Base-by-base conservation (phyloP, 1,284 basidiomycete genomes). In the Fomitopsis pinicola region DNA sequence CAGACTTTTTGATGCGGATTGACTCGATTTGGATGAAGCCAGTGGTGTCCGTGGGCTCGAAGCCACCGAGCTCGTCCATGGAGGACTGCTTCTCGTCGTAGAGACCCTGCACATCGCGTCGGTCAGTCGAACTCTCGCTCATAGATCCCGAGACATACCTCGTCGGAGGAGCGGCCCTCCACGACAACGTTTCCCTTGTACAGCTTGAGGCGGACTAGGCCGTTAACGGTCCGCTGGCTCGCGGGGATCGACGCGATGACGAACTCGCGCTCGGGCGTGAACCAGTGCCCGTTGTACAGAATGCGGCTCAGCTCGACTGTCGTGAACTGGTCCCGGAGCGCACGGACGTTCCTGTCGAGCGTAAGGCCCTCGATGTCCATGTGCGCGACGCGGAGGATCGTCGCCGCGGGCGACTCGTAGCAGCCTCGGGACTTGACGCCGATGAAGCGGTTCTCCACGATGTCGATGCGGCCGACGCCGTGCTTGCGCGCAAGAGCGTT, bases 361-460 rank as follows among this genome's bases (percentile, higher is more conserved):
- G 96, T 98, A 62, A 99, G 87, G 64, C 97, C 97, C 77, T 99
- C 97, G 68, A 99, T 80, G 72, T 98, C 97, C 77, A 99, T 84
- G 80, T 99, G 97, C 14, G 97, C 97, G 19, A 85, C 88, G 68
- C 96, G 94, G 55, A 99, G 84, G 77, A 99, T 98, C 62, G 96
- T 98, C 52, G 94, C 97, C 22, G 89, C 97, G 19, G 97, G 97
- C 7, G 92, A 92, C 78, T 99, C 97, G 82, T 99, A 99, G 81
- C 97, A 99, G 42, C 97, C 97, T 60, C 97, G 92, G 60, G 92
- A 95, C 80, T 99, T 99, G 76, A 99, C 96, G 65, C 97, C 97
- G 75, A 99, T 98, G 83, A 98, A 98, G 60, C 97, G 88, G 82
- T 99, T 99, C 82, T 99, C 97, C 72, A 99, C 97, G 74, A 99